These are phyloP conservation scores for Scedosporium apiospermum DNA, from an alignment of 2,329 filamentous ascomycete species.

Conservation along the genomic window DNA sequence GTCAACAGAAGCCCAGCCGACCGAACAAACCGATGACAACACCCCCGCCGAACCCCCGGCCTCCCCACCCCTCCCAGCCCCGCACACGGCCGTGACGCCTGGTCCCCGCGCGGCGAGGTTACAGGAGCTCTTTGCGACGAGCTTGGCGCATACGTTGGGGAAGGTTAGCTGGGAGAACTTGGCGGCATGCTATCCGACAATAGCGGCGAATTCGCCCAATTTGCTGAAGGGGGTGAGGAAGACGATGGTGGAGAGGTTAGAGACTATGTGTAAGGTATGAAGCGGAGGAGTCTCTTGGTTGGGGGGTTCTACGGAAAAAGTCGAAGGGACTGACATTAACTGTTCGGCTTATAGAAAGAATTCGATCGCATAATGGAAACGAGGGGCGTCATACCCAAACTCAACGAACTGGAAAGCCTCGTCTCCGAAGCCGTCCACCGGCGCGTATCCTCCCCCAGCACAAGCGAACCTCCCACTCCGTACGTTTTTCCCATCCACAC, in stretches of 20 bases:
- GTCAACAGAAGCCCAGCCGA: neutral
- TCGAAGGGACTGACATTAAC: constrained; percentile 7
- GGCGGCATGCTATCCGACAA: constrained; percentile 51
- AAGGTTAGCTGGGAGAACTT: constrained; percentile 49
- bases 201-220: constrained; percentile 39
- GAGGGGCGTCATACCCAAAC: constrained; percentile 42
- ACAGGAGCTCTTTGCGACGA: constrained; percentile 41
- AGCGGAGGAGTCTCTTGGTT: neutral
- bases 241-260: constrained; percentile 48
- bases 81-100: constrained; percentile 34
- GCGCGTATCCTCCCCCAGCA: constrained; percentile 19
- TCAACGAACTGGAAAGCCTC: constrained; percentile 51
- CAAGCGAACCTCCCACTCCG: constrained; percentile 30
- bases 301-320: too few relatives aligned
- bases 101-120: constrained; percentile 49
- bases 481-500: constrained; percentile 19
- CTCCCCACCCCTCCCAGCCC: constrained; percentile 30
- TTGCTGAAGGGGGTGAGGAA: constrained; percentile 45
- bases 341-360: constrained; percentile 30
- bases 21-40: neutral
- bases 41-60: constrained; percentile 12
- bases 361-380: constrained; percentile 44
- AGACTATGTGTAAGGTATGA: constrained; percentile 40
- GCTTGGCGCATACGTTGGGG: constrained; percentile 42
- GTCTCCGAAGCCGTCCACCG: constrained; percentile 38